A percentile compares a stretch with the other conserved stretches of the same genome.
phyloP scores from a whole-genome alignment of 306 rosid species.

The Cicer chorassanicum region DNA sequence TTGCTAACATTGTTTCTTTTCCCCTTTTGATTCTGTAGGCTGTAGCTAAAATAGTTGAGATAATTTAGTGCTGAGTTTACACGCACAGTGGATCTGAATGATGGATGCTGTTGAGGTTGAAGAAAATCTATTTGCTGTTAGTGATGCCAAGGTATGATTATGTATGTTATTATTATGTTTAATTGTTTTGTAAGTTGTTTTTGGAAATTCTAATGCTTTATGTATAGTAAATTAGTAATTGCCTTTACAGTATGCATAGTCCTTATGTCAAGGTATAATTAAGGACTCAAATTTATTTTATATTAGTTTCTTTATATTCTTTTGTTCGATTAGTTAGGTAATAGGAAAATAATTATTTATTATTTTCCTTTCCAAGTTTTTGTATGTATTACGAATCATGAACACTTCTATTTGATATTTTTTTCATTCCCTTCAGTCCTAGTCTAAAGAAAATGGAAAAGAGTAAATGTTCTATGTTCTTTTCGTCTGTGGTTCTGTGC shows the following conservation, averaged over 20 bases:
- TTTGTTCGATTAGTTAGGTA: constrained; percentile 5
- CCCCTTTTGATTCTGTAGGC: constrained; percentile 30
- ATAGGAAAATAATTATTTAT: not conserved
- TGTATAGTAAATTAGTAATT: constrained; percentile 3
- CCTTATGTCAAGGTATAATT: not conserved
- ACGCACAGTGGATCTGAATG: constrained; percentile 42
- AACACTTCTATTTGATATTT: constrained; percentile 3
- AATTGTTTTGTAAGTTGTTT: constrained; percentile 35
- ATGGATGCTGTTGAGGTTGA: constrained; percentile 85
- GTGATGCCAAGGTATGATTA: constrained; percentile 83
- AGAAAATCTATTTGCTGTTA: constrained; percentile 74
- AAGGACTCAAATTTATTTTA: constrained; percentile 2
- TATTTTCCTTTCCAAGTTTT: not conserved
- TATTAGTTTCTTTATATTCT: constrained; percentile 28
- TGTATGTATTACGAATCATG: not conserved
- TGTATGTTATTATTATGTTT: not conserved
- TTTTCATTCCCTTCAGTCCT: constrained; percentile 29
- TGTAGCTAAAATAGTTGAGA: constrained; percentile 53
- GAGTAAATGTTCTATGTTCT: not conserved
- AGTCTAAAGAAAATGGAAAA: constrained; percentile 3
- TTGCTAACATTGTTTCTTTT: constrained; percentile 30
- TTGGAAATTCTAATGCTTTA: constrained; percentile 25
- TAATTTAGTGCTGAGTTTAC: constrained; percentile 39
- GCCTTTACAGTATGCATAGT: constrained; percentile 26
- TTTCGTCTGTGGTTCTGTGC: constrained; percentile 11